These are phyloP conservation scores for Teunomyces lycoperdinae DNA, from an alignment of 805 yeast genomes.

Conservation along the genomic window DNA sequence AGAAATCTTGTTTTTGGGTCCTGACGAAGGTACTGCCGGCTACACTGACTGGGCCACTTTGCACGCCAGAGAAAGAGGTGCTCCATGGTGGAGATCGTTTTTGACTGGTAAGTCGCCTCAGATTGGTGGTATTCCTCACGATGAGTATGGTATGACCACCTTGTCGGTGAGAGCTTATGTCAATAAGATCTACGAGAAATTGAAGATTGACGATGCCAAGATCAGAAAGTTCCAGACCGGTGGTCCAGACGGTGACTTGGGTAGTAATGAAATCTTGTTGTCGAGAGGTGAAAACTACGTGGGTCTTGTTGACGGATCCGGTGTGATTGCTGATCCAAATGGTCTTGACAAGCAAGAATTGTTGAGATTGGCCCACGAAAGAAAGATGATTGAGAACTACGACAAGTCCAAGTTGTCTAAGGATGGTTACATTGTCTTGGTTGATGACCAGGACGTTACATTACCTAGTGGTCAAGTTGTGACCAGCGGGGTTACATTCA, in stretches of 20 bases:
- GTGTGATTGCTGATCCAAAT: slow-evolving; percentile 87
- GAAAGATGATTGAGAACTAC: slow-evolving; percentile 71
- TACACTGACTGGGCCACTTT: slow-evolving; percentile 96
- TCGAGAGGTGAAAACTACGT: slow-evolving; percentile 82
- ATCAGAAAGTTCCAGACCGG: slow-evolving; percentile 92
- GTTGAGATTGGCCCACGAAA: slow-evolving; percentile 68
- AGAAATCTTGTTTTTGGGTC: slow-evolving; percentile 95
- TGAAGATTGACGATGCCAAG: slow-evolving; percentile 53
- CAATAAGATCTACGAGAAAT: slow-evolving; percentile 79
- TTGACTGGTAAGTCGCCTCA: slow-evolving; percentile 92
- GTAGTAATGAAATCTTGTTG: slow-evolving; percentile 89
- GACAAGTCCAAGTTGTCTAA: slow-evolving; percentile 64
- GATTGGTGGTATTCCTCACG: slow-evolving; percentile 97
- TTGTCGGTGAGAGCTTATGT: slow-evolving; percentile 91
- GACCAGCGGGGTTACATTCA: slow-evolving; percentile 81
- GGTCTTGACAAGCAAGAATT: slow-evolving; percentile 84
- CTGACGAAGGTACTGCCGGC: slow-evolving; percentile 98
- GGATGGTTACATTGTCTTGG: slow-evolving; percentile 77
- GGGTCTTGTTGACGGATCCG: slow-evolving; percentile 92
- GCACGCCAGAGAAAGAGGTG: slow-evolving; percentile 89
- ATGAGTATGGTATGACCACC: slow-evolving; percentile 96
- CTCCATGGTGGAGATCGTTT: slow-evolving; percentile 98
- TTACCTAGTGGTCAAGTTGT: slow-evolving; percentile 77
- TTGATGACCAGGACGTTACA: slow-evolving; percentile 76
- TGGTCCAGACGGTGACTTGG: slow-evolving; percentile 98